phyloP scores from a whole-genome alignment of 179 eudicot genomes.

The Silene noctiflora region DNA sequence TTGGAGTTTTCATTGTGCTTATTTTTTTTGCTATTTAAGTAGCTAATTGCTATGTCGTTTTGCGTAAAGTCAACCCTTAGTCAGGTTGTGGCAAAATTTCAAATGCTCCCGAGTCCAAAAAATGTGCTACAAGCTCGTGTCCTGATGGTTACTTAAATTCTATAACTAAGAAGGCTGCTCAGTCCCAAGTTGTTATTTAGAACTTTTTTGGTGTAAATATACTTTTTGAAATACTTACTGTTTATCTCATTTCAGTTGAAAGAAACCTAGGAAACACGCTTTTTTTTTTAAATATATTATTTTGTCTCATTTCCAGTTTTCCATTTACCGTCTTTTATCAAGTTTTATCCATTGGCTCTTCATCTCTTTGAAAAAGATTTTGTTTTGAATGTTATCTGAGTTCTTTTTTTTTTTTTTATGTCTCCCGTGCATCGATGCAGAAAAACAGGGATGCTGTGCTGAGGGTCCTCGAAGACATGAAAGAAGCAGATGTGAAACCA shows the following conservation, averaged over 20 bases:
- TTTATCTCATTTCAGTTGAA: background rate
- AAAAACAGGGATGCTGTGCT: slow-evolving; percentile 50
- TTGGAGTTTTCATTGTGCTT: background rate
- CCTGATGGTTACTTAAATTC: background rate
- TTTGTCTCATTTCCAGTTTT: background rate
- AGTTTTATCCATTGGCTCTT: background rate
- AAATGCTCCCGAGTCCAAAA: slow-evolving; percentile 1
- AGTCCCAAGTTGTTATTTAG: background rate
- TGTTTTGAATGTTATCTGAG: background rate
- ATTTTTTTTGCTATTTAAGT: background rate
- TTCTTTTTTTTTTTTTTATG: background rate
- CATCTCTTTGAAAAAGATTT: slow-evolving; percentile 3
- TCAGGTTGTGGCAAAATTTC: background rate
- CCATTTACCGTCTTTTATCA: background rate
- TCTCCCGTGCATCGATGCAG: slow-evolving; percentile 41
- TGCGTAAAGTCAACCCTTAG: background rate
- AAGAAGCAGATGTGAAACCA: slow-evolving; percentile 61
- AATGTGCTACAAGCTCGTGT: background rate
- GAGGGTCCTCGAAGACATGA: slow-evolving; percentile 67
- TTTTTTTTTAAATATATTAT: background rate
- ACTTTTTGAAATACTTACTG: background rate
- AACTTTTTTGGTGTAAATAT: background rate
- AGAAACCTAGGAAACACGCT: background rate
- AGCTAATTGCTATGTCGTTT: background rate
- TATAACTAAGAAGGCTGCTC: background rate